Conservation (phyloP, 163 green algal species). For the Chlamydomonas reinhardtii region DNA sequence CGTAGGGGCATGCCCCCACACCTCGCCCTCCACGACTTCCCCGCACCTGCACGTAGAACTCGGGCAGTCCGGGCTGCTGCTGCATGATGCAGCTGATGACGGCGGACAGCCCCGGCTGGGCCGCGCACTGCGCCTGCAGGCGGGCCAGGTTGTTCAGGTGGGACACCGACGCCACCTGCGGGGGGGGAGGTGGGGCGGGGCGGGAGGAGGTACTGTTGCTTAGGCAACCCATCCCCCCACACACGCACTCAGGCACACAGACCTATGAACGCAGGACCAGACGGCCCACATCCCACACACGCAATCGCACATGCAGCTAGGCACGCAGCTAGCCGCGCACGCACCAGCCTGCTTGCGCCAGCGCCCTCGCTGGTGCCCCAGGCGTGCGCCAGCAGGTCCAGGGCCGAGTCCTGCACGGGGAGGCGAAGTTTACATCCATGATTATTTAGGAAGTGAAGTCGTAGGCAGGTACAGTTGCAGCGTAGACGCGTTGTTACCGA, state of each 20-base stretch:
- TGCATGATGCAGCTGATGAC: constrained; percentile 24
- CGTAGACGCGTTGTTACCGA: too few species aligned
- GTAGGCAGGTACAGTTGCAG: too few species aligned
- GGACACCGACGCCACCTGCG: constrained; percentile 29
- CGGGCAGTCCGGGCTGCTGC: constrained; percentile 13
- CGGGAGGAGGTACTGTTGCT: too few species aligned
- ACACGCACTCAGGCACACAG: too few species aligned
- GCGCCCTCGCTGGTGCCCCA: neutral
- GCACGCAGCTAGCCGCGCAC: neutral
- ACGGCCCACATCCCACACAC: neutral
- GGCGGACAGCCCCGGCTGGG: constrained; percentile 4
- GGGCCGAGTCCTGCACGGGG: neutral
- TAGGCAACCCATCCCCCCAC: too few species aligned
- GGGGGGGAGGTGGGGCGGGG: neutral
- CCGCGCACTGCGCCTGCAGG: constrained; percentile 30
- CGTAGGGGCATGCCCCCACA: too few species aligned
- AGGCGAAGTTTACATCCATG: too few species aligned
- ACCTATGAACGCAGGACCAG: too few species aligned
- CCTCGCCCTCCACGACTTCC: too few species aligned
- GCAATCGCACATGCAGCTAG: neutral
- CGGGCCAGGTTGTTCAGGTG: constrained; percentile 28
- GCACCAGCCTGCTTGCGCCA: neutral
- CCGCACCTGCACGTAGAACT: constrained; percentile 31
- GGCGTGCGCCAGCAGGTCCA: constrained; percentile 1
- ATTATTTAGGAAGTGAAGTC: too few species aligned